phyloP scores from a whole-genome alignment of 2,329 filamentous ascomycete species.

The Pyrenophora graminea region DNA sequence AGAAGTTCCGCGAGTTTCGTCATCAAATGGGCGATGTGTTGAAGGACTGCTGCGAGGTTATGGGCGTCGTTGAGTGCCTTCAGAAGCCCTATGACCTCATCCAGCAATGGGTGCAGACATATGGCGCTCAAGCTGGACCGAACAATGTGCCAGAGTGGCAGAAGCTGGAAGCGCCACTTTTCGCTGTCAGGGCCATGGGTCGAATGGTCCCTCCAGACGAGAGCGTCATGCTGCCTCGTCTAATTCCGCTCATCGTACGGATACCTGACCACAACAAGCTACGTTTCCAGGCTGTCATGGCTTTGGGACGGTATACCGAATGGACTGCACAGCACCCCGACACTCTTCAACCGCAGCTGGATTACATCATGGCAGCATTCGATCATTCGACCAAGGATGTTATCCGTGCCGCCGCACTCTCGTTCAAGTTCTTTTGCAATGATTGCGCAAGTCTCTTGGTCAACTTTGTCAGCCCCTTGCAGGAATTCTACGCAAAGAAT shows the following conservation, averaged over 20 bases:
- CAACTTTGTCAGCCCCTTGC: slow-evolving; percentile 80
- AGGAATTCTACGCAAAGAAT: slow-evolving; percentile 89
- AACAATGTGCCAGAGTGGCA: slow-evolving; percentile 91
- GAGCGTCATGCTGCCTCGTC: slow-evolving; percentile 80
- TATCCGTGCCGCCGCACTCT: slow-evolving; percentile 84
- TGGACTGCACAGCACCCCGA: slow-evolving; percentile 96
- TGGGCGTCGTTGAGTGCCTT: slow-evolving; percentile 89
- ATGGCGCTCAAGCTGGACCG: slow-evolving; percentile 73
- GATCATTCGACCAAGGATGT: slow-evolving; percentile 87
- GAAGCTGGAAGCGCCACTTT: slow-evolving; percentile 90
- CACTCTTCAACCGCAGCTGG: slow-evolving; percentile 88
- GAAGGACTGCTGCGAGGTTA: slow-evolving; percentile 95
- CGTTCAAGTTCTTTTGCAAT: slow-evolving; percentile 95
- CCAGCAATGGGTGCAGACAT: slow-evolving; percentile 83
- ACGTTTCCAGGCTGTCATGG: slow-evolving; percentile 98
- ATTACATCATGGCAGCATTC: slow-evolving; percentile 94
- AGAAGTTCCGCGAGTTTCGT: slow-evolving; percentile 94
- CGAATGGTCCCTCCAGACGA: slow-evolving; percentile 94
- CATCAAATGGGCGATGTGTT: slow-evolving; percentile 97
- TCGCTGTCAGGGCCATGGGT: slow-evolving; percentile 93
- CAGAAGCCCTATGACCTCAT: slow-evolving; percentile 86
- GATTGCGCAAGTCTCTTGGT: slow-evolving; percentile 89
- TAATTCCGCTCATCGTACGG: slow-evolving; percentile 91
- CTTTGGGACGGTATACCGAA: slow-evolving; percentile 92
- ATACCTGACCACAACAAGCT: slow-evolving; percentile 96